A percentile compares a stretch with the other conserved stretches of the same genome.
Conservation (phyloP, 805 yeast genomes). For the Diddensiella caesifluorescens region DNA sequence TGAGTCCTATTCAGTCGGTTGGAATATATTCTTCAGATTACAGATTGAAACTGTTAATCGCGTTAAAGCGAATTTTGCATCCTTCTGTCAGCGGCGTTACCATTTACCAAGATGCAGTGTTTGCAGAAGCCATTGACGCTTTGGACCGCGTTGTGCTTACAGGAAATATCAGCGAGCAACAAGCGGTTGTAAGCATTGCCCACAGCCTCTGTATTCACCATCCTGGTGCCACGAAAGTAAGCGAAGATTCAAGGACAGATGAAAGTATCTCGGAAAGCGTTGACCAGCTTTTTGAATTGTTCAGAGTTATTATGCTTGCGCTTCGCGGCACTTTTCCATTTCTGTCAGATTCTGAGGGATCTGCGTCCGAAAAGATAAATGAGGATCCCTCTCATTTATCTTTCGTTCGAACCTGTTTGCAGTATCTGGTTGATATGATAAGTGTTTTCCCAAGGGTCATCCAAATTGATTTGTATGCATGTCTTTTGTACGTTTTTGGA, state of each 20-base stretch:
- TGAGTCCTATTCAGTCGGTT: conserved; percentile 36
- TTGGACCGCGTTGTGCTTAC: conserved; percentile 66
- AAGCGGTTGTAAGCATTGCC: conserved; percentile 50
- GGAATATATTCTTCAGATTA: conserved; percentile 20
- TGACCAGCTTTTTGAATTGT: conserved; percentile 76
- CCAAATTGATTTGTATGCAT: conserved; percentile 63
- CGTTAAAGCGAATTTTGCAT: conserved; percentile 52
- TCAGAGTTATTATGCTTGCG: conserved; percentile 63
- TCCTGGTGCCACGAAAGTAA: conserved; percentile 25
- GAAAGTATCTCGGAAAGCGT: conserved; percentile 48
- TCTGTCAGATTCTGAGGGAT: conserved; percentile 21
- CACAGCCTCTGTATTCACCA: conserved; percentile 48
- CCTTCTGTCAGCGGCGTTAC: conserved; percentile 52
- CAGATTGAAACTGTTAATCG: conserved; percentile 38
- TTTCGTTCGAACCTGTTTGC: conserved; percentile 47
- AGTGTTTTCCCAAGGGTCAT: conserved; percentile 62
- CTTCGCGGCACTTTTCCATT: conserved; percentile 37
- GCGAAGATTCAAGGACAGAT: conserved; percentile 31
- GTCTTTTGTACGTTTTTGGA: conserved; percentile 59
- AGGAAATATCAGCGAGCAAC: conserved; percentile 44
- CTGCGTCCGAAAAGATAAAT: conserved; percentile 17
- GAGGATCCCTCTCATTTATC: conserved; percentile 32
- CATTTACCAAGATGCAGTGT: conserved; percentile 60
- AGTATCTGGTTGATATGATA: conserved; percentile 56
- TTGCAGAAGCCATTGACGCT: conserved; percentile 69